These are phyloP conservation scores for Lasiodiplodia gonubiensis DNA, from an alignment of 2,329 filamentous ascomycete genomes.

Conservation along the genomic window DNA sequence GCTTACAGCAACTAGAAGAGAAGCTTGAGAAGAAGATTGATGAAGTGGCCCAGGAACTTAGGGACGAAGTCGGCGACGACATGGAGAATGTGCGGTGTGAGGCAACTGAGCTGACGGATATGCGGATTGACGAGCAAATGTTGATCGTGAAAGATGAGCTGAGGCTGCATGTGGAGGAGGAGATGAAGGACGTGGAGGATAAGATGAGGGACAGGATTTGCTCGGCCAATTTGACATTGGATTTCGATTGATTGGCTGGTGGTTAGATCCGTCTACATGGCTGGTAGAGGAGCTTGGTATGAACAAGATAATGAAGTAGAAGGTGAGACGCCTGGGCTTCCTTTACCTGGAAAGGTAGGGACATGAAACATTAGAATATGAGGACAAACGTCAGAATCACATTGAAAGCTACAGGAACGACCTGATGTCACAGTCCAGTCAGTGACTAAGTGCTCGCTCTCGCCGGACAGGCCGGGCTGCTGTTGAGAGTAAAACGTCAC, in stretches of 20 bases:
- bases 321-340: too few relatives aligned
- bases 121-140: conserved; percentile 1
- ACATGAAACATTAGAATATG: too few relatives aligned
- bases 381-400: too few relatives aligned
- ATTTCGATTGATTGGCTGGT: conserved; percentile 1
- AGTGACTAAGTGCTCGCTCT: too few relatives aligned
- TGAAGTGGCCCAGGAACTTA: background rate
- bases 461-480: too few relatives aligned
- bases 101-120: background rate
- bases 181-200: conserved; percentile 13
- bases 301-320: too few relatives aligned
- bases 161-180: conserved; percentile 3
- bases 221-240: background rate
- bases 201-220: conserved; percentile 4
- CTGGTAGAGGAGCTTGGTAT: too few relatives aligned
- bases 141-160: background rate
- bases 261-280: too few relatives aligned
- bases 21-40: background rate
- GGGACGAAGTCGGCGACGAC: background rate
- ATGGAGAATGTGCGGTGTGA: background rate
- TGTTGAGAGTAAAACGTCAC: too few relatives aligned
- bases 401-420: too few relatives aligned
- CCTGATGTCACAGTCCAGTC: too few relatives aligned
- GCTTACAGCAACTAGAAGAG: background rate
- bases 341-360: too few relatives aligned